Evolutionary conservation across 192 early-diverging fungal genomes (phyloP).

Genomic region (Phlyctochytrium planicorne): DNA sequence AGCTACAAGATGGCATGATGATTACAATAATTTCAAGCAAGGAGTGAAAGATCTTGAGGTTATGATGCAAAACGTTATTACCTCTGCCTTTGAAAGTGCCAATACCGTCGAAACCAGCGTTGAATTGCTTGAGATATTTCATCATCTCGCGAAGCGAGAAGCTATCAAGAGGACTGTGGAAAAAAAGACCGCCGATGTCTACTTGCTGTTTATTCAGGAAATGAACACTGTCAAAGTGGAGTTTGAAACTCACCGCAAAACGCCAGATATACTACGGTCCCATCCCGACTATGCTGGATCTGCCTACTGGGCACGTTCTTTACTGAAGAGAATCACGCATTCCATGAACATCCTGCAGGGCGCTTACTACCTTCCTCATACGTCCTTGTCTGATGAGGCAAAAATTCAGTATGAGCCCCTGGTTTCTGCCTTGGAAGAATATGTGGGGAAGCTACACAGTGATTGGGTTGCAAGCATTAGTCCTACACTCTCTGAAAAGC

Average conservation of each 20-base stretch:
- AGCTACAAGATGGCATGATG: slow-evolving; percentile 65
- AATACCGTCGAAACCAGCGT: slow-evolving; percentile 53
- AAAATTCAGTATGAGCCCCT: slow-evolving; percentile 56
- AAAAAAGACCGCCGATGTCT: slow-evolving; percentile 63
- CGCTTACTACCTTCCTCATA: slow-evolving; percentile 59
- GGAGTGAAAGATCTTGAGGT: slow-evolving; percentile 68
- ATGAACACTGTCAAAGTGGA: slow-evolving; percentile 60
- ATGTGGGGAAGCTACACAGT: slow-evolving; percentile 52
- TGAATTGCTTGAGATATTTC: slow-evolving; percentile 65
- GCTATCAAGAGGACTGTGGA: slow-evolving; percentile 67
- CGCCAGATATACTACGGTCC: slow-evolving; percentile 51
- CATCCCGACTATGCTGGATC: slow-evolving; percentile 63
- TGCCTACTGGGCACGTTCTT: slow-evolving; percentile 57
- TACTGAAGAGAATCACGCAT: slow-evolving; percentile 47
- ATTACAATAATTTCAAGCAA: slow-evolving; percentile 68
- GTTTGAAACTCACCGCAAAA: slow-evolving; percentile 59
- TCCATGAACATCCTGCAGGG: slow-evolving; percentile 40
- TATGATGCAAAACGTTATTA: slow-evolving; percentile 66
- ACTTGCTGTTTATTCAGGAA: slow-evolving; percentile 53
- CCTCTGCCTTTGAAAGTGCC: slow-evolving; percentile 57
- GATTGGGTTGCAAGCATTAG: slow-evolving; percentile 51
- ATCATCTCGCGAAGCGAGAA: slow-evolving; percentile 60
- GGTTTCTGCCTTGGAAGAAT: slow-evolving; percentile 56
- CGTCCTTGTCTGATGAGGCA: slow-evolving; percentile 50
- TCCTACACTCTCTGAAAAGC: slow-evolving; percentile 33